Base-by-base conservation (phyloP, 2,329 filamentous ascomycete species). In the Clonostachys rhizophaga region DNA sequence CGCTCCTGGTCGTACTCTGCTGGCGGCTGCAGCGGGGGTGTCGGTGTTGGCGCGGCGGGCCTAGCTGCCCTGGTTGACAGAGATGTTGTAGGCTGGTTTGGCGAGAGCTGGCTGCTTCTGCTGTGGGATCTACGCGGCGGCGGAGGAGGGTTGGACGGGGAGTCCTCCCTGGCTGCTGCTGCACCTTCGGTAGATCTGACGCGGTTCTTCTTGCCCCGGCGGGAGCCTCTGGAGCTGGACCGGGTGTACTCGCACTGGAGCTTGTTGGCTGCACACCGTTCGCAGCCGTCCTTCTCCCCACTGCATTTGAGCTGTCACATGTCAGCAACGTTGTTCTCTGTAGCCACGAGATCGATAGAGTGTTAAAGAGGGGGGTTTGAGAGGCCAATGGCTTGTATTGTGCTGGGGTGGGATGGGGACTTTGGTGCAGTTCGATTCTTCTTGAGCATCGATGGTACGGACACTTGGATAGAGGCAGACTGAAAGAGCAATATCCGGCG, bases 201-300 rank as follows among this genome's bases (percentile, higher is more conserved):
- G 16, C 42, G 42, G 14, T 37, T 49, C 48, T 55, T 58, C 47
- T 56, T 65, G 17, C 54, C 52, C 18, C 60, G 56, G 39, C 63
- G 62, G 8, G 59, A 59, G 11, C 60, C 46, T 55, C 64, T 62
- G 40, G 60, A 58, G 16, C 58, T 56, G 3, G 61, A 59, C 40
- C 65, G 64, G 8, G 60, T 65, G 36, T 69, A 69, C 43, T 65
- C 62, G 51, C 66, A 69, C 18, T 47, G 42, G 42, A 65, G 55
- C 8, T 57, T 52, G 36, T 59, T 58, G 24, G 54, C 50, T 33
- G 58, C 47, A 50, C 66, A 69, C 14, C 65, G 55, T 35, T 67
- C 59, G 47, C 66, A 69, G 33, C 66, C 66, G 33, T 59, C 56
- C 51, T 63, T 68, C 41, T 67, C 64, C 35, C 66, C 66, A 47